These are phyloP conservation scores for Phialophora macrospora DNA, from an alignment of 2,329 filamentous ascomycete species.

Conservation along the genomic window DNA sequence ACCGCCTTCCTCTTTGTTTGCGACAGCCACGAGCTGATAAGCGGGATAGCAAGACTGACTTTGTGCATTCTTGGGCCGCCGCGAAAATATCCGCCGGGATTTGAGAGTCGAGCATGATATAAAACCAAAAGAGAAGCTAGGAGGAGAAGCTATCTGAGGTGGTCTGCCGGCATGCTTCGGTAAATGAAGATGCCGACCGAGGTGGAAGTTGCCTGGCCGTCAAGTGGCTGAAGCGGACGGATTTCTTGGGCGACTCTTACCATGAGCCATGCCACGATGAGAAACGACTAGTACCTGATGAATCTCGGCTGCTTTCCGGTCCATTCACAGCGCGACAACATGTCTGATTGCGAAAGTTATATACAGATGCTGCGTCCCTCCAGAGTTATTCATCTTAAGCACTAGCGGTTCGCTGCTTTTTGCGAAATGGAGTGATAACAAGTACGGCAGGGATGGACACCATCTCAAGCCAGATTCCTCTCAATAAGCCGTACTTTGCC, in stretches of 20 bases:
- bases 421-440: neutral
- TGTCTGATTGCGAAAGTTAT: neutral
- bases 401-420: conserved; percentile 5
- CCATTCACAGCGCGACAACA: neutral
- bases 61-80: neutral
- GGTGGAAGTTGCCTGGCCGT: neutral
- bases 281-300: neutral
- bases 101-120: neutral
- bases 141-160: neutral
- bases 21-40: neutral
- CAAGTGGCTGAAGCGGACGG: neutral
- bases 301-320: neutral
- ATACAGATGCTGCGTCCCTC: neutral
- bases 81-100: neutral
- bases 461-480: neutral
- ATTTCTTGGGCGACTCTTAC: neutral
- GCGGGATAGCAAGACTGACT: neutral
- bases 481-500: conserved; percentile 28
- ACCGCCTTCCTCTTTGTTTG: neutral
- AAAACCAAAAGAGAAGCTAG: neutral
- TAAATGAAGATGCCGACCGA: neutral
- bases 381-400: neutral
- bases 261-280: neutral
- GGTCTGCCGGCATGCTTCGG: neutral
- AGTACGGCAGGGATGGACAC: neutral